Conservation (phyloP, 2,329 filamentous ascomycete species). For the Ophiostoma montium region DNA sequence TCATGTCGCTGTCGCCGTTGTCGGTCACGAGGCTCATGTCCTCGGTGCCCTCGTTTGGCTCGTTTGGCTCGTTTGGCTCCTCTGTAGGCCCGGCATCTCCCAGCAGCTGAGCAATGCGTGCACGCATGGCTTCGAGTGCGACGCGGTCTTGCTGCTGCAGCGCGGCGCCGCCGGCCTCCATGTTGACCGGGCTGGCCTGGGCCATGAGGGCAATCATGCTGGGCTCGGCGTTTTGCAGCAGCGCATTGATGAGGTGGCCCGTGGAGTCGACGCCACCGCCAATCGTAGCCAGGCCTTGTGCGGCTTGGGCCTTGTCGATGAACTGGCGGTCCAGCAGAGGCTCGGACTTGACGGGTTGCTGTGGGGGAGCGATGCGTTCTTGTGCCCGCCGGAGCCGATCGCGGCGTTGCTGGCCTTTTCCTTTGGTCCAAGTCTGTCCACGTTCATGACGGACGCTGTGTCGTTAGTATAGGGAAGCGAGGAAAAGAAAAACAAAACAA, state of each 20-base stretch:
- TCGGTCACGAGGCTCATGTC: slow-evolving; percentile 13
- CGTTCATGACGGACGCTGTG: not conserved
- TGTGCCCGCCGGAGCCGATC: slow-evolving; percentile 6
- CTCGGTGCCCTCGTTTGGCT: slow-evolving; percentile 8
- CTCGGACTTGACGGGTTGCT: slow-evolving; percentile 9
- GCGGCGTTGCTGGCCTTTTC: slow-evolving; percentile 7
- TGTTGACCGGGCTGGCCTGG: slow-evolving; percentile 29
- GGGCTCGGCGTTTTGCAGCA: slow-evolving; percentile 39
- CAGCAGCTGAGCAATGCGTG: slow-evolving; percentile 22
- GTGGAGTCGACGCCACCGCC: slow-evolving; percentile 12
- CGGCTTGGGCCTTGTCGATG: slow-evolving; percentile 52
- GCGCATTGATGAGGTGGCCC: slow-evolving; percentile 40
- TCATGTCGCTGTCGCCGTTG: slow-evolving; percentile 13
- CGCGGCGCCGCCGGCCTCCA: slow-evolving; percentile 21
- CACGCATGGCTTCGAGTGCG: slow-evolving; percentile 31
- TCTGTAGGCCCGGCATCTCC: no score
- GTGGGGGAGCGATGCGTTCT: not conserved
- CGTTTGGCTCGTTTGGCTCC: not conserved
- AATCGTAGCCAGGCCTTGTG: slow-evolving; percentile 37
- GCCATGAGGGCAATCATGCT: slow-evolving; percentile 34
- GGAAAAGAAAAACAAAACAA: not conserved
- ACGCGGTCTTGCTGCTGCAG: slow-evolving; percentile 29
- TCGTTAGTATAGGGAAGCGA: not conserved
- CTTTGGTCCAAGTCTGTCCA: not conserved
- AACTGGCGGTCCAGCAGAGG: slow-evolving; percentile 22